Evolutionary conservation across 1,139 yeast species (phyloP).

Genomic region (Taphrina betulina): DNA sequence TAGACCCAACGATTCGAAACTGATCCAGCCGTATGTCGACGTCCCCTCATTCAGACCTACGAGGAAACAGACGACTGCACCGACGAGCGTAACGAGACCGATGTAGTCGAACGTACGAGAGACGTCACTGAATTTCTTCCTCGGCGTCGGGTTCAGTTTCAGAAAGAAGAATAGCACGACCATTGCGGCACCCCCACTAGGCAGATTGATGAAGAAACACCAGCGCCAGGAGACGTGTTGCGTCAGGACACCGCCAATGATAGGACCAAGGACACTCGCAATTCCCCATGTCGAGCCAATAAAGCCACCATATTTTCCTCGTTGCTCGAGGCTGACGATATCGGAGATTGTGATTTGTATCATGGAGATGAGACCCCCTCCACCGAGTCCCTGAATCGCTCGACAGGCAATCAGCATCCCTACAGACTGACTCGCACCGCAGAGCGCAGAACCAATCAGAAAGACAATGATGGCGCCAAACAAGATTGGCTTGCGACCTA

Average conservation of each 20-base stretch:
- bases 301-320: constrained; percentile 55
- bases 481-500: constrained; percentile 60
- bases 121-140: constrained; percentile 49
- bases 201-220: constrained; percentile 73
- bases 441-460: constrained; percentile 61
- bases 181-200: constrained; percentile 61
- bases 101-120: constrained; percentile 51
- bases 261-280: constrained; percentile 63
- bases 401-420: constrained; percentile 67
- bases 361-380: constrained; percentile 65
- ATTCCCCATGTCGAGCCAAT: constrained; percentile 56
- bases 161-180: constrained; percentile 52
- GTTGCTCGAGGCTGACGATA: constrained; percentile 57
- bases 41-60: constrained; percentile 59
- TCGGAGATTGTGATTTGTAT: constrained; percentile 61
- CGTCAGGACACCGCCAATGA: constrained; percentile 67
- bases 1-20: constrained; percentile 57
- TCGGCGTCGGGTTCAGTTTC: constrained; percentile 54
- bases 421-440: constrained; percentile 60
- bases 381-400: constrained; percentile 70
- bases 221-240: constrained; percentile 65
- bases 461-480: constrained; percentile 55
- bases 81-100: constrained; percentile 50
- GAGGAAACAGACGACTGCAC: constrained; percentile 51
- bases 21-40: constrained; percentile 51